Base-by-base conservation (phyloP, 192 early-diverging fungal genomes). In the Linderina pennispora region DNA sequence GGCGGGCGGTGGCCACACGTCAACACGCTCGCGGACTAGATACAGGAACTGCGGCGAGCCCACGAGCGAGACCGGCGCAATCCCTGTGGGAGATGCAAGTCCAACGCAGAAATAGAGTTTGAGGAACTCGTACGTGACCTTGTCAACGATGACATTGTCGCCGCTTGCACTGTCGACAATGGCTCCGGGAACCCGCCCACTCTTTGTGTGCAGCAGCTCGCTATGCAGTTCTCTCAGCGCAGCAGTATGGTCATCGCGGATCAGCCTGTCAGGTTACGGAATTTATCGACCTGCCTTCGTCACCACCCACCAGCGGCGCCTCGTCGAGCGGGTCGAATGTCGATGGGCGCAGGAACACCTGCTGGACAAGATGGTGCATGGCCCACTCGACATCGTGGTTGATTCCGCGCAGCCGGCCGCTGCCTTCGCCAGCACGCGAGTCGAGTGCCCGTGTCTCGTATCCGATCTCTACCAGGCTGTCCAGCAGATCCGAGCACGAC, bases 331-430 rank as follows among this genome's bases (percentile, higher is more conserved):
- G 32, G 11, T 23, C 48, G 33, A 73, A 66, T 1, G 55, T 48
- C 4, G 43, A 48, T 9, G 67, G 50, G 5, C 54, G 62, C 36
- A 76, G 32, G 32, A 76, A 71, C 34, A 76, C 74, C 38, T 71
- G 68, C 26, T 55, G 59, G 17, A 62, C 62, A 20, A 76, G 58
- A 32, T 76, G 59, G 52, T 76, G 74, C 55, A 76, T 72, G n/a
- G 74, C 74, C 74, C 74, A 76, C 43, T 71, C 66, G 35, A 72
- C 48, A 28, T 76, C 68, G 41, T 76, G 74, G 55, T 76, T 76
- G 37, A 76, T 53, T 1, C 55, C 65, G 6, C 73, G 62, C 46
- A 70, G 52, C 5, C 63, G 50, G 23, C 68, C 57, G 43, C 62
- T 62, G 28, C 53, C 58, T 3, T 33, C 36, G 16, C 53, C 62